A percentile compares a stretch with the other conserved stretches of the same genome.
phyloP scores from a whole-genome alignment of 768 basidiomycete species.

The Paxillus involutus region DNA sequence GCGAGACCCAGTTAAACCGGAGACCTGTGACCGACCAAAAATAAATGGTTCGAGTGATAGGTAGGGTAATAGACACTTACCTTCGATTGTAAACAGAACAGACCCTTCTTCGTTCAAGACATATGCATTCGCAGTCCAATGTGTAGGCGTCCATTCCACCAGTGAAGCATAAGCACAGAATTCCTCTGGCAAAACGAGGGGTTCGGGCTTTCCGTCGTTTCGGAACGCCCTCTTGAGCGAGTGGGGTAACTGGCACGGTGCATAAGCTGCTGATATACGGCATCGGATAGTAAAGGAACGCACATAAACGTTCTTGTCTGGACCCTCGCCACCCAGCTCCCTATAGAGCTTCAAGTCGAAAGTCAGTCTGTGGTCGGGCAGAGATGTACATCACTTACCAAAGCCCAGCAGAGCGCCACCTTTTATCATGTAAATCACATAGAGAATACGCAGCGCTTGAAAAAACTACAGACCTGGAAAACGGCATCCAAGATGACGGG shows the following conservation, averaged over 20 bases:
- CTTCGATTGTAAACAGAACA: background rate
- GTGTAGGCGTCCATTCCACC: background rate
- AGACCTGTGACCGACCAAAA: background rate
- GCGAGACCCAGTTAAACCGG: background rate
- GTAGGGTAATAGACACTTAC: background rate
- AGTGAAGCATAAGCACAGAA: background rate
- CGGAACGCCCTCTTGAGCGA: background rate
- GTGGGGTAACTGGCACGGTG: background rate
- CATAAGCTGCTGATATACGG: background rate
- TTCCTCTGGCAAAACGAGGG: background rate
- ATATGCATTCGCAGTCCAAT: background rate
- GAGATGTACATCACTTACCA: too few relatives aligned
- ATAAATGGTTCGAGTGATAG: background rate
- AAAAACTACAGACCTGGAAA: background rate
- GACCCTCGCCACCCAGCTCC: background rate
- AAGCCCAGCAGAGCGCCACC: too few relatives aligned
- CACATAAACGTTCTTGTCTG: background rate
- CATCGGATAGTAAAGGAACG: too few relatives aligned
- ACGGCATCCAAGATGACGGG: background rate
- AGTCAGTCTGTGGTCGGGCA: too few relatives aligned
- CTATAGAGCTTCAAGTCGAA: background rate
- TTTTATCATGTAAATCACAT: too few relatives aligned
- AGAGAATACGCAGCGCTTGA: too few relatives aligned
- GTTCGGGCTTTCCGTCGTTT: background rate
- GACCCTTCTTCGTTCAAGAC: background rate